Evolutionary conservation across 192 early-diverging fungal species (phyloP), one percentile per base, ranked within the genome.

Genomic region (Coemansia sp.): DNA sequence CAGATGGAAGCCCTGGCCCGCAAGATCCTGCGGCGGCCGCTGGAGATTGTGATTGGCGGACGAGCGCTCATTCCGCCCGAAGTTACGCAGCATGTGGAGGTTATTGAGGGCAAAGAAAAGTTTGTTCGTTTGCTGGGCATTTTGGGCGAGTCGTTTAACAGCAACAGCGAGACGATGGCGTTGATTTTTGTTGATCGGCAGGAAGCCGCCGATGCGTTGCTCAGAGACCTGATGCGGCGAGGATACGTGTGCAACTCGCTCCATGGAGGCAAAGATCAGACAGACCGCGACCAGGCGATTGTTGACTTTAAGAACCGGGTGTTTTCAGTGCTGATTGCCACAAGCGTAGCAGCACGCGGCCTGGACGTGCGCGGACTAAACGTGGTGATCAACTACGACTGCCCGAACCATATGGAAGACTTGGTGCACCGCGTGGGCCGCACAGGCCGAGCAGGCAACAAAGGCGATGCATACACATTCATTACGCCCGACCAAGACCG

Each of bases 391-490:
- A 99, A 99, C 74, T 98, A 91, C 63, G 97, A 99, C 63, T 92
- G 92, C 50, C 97, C 97, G 8, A 94, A 95, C 78, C 94, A 99
- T 58, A 92, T 95, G 87, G 97, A 99, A 63, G 97, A 99, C 56
- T 94, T 98, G 76, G 94, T 99, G 2, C 97, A 99, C 76, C 94
- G 97, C 47, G 94, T 97, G 15, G 97, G 97, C 5, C 86, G 97
- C 39, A 99, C 97, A 0, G 97, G 97, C 35, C 90, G 97, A 49
- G 97, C 97, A 0, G 97, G 97, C 53, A 94, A 97, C 75, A 98
- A 93, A 69, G 97, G 97, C 48, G 92, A 91, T 5, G 95, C 97
- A 0, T 96, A 92, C 65, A 97, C 97, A 0, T 99, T 98, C 69
- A 90, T 99, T 58, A 92, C 92, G 1, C 92, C 92, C 5, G 92